Base-by-base conservation (phyloP, 805 yeast genomes). In the Yarrowia porcina region DNA sequence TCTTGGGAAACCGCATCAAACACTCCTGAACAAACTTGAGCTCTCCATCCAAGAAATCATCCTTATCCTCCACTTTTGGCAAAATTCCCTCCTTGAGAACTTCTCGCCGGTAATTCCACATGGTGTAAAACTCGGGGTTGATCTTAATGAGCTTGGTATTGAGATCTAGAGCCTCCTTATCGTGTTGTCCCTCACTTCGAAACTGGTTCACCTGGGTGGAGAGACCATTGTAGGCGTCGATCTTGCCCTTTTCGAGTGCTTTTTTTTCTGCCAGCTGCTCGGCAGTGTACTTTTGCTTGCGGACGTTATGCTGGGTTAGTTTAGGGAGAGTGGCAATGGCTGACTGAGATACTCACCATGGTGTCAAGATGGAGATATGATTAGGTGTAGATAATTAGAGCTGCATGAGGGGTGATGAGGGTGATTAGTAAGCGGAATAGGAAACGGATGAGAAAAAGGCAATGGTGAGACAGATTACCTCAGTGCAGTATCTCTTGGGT, bases 81-180 rank as follows among this genome's bases (percentile, higher is more conserved):
- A 59, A 17, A 38, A 78, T 66, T 18, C 68, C 67, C 1, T 72
- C 71, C 0, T 66, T 41, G 18, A 91, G 74, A 2, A 88, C 83
- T 66, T 89, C 94, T 62, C 97, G 80, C 63, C 98, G 81, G 70
- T 80, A 88, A 71, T 94, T 94, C 98, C 98, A 94, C 0, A 84
- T 79, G 0, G 97, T 85, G 73, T 92, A 92, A 66, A 87, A 82
- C 71, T 94, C 98, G 0, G 97, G 97, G 69, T 92, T 91, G 57
- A 82, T 69, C 9, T 78, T 74, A 20, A 94, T 76, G 13, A 92
- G 67, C 18, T 76, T 74, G 0, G 88, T 80, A 0, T 96, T 87
- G 21, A 77, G 70, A 1, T 78, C 76, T 25, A 90, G 77, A 0
- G 83, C 71, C 2, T 75, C 77, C 0, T 69, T 68, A 20, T 71